These are phyloP conservation scores for Lactifluus rugatus DNA, from an alignment of 768 basidiomycete species.

Conservation along the genomic window DNA sequence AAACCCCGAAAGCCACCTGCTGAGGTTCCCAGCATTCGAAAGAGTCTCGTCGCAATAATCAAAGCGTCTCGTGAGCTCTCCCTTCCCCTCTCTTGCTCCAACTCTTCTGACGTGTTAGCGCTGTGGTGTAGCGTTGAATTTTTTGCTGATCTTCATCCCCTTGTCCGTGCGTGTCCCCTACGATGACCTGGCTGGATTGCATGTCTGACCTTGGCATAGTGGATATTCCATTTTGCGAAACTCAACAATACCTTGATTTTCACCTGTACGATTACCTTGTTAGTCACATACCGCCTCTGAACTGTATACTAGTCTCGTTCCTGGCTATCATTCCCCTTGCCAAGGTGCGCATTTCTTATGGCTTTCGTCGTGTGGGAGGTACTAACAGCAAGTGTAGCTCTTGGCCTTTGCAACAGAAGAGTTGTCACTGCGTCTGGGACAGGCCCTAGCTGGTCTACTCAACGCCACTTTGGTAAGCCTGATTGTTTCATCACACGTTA, in stretches of 20 bases:
- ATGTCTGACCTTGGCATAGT: slow-evolving; percentile 35
- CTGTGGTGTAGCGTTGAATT: slow-evolving; percentile 46
- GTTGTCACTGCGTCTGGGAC: slow-evolving; percentile 69
- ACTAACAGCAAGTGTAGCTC: slow-evolving; percentile 34
- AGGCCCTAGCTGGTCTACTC: slow-evolving; percentile 72
- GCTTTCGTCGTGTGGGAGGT: not conserved
- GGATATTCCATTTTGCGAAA: slow-evolving; percentile 59
- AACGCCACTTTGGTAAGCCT: slow-evolving; percentile 68
- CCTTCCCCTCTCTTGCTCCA: not conserved
- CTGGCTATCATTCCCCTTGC: slow-evolving; percentile 79
- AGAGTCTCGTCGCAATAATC: slow-evolving; percentile 46
- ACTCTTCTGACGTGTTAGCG: not conserved
- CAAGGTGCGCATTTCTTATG: slow-evolving; percentile 36
- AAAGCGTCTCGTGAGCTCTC: slow-evolving; percentile 44
- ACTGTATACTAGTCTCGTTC: slow-evolving; percentile 46
- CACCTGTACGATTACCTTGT: slow-evolving; percentile 43
- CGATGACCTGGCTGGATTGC: not conserved
- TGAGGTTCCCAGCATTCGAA: slow-evolving; percentile 34
- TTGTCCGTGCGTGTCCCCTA: slow-evolving; percentile 40
- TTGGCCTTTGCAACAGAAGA: slow-evolving; percentile 84
- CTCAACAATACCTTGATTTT: slow-evolving; percentile 53
- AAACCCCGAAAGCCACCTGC: slow-evolving; percentile 27
- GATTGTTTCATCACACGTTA: not conserved
- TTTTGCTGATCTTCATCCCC: slow-evolving; percentile 65
- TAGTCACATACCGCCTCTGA: not conserved